A percentile compares a stretch with the other conserved stretches of the same genome.
phyloP scores from a whole-genome alignment of 2,329 filamentous ascomycete genomes.

The Pseudogymnoascus sp. region DNA sequence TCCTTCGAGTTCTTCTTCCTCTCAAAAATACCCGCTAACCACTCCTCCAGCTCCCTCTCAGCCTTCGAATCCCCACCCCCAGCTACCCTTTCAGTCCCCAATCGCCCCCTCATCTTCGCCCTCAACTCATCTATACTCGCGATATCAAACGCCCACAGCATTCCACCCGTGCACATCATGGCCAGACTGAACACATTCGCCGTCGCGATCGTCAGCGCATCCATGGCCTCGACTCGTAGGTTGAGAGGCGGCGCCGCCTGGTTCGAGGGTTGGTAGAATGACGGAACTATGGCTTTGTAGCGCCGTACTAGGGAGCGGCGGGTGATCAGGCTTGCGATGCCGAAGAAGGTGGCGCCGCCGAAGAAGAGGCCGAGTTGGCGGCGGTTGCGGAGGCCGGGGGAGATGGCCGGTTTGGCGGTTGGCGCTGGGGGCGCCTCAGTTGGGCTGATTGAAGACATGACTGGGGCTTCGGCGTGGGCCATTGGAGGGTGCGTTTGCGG shows the following conservation, averaged over 20 bases:
- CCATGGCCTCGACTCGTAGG: slow-evolving; percentile 63
- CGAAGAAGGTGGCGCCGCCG: slow-evolving; percentile 67
- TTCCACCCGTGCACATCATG: slow-evolving; percentile 65
- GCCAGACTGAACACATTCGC: slow-evolving; percentile 72
- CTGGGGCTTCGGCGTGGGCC: slow-evolving; percentile 4
- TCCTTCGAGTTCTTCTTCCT: slow-evolving; percentile 41
- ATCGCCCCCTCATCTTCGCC: slow-evolving; percentile 37
- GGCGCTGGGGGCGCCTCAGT: slow-evolving; percentile 10
- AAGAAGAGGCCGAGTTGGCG: slow-evolving; percentile 63
- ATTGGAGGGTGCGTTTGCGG: slow-evolving; percentile 1
- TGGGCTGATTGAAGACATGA: neutral
- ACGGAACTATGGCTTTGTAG: slow-evolving; percentile 52
- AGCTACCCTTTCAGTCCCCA: slow-evolving; percentile 29
- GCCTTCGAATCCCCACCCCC: slow-evolving; percentile 38
- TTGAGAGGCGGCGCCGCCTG: slow-evolving; percentile 44
- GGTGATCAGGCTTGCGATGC: slow-evolving; percentile 62
- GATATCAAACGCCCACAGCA: slow-evolving; percentile 71
- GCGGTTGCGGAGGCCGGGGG: slow-evolving; percentile 8
- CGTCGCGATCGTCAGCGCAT: slow-evolving; percentile 79
- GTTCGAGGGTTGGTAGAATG: slow-evolving; percentile 62
- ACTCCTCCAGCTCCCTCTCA: slow-evolving; percentile 53
- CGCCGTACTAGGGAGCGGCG: slow-evolving; percentile 61
- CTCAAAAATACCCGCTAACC: slow-evolving; percentile 51
- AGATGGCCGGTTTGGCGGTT: slow-evolving; percentile 12
- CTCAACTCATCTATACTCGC: slow-evolving; percentile 58